phyloP scores from a whole-genome alignment of 139 green algal species.

The Bryopsis sp. region DNA sequence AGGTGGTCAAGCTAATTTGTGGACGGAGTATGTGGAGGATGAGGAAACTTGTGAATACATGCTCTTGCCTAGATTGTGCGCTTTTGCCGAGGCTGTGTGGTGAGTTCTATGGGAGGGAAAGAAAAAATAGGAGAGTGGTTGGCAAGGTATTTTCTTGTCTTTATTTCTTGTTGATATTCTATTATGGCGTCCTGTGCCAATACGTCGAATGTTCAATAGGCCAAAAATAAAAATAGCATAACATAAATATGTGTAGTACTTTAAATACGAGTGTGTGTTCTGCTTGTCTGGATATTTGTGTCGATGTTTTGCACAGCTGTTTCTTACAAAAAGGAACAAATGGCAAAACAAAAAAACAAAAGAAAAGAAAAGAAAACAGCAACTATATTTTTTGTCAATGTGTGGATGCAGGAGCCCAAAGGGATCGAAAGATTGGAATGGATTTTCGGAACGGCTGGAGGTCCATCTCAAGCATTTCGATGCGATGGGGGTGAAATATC shows the following conservation, averaged over 20 bases:
- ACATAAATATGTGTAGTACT: not conserved
- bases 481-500: slow-evolving; percentile 21
- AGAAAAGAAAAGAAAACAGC: no score
- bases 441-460: slow-evolving; percentile 22
- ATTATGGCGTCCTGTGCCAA: no score
- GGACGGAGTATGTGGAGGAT: slow-evolving; percentile 51
- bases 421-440: slow-evolving; percentile 14
- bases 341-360: no score
- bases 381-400: no score
- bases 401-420: slow-evolving; percentile 19
- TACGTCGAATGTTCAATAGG: no score
- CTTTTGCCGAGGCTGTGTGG: slow-evolving; percentile 51
- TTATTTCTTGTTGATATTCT: no score
- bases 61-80: slow-evolving; percentile 47
- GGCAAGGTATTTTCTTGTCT: no score
- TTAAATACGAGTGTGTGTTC: no score
- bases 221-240: not conserved
- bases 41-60: slow-evolving; percentile 58
- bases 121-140: no score
- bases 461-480: slow-evolving; percentile 23
- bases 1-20: slow-evolving; percentile 51
- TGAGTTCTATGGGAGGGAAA: slow-evolving; percentile 21
- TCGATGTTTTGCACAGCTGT: no score
- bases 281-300: no score
- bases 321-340: no score